Evolutionary conservation across 768 basidiomycete species (phyloP).

Genomic region (Chiua virens): DNA sequence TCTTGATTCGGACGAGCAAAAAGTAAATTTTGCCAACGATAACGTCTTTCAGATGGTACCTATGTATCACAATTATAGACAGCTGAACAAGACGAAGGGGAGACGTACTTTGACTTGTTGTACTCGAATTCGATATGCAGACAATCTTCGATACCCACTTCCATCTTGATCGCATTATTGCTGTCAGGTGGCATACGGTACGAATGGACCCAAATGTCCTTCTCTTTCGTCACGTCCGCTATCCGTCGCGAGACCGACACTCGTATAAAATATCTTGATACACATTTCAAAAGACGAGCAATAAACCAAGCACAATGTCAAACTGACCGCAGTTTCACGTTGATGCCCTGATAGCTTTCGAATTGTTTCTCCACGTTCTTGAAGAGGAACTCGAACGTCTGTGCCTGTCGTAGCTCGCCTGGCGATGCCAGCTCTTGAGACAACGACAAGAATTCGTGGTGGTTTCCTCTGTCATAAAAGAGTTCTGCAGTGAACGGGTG

Average conservation of each 20-base stretch:
- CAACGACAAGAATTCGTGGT: conserved; percentile 95
- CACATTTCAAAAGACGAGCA: conserved; percentile 3
- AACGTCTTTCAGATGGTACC: conserved; percentile 98
- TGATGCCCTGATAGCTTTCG: conserved; percentile 97
- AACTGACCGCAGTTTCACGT: conserved; percentile 90
- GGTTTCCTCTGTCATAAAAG: conserved; percentile 97
- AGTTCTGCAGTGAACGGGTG: conserved; percentile 45
- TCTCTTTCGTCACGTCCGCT: conserved; percentile 92
- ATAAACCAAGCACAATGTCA: background rate
- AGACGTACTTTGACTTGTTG: conserved; percentile 93
- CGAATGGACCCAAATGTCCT: conserved; percentile 96
- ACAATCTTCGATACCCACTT: conserved; percentile 99
- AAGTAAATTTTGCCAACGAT: conserved; percentile 99
- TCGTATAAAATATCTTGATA: conserved; percentile 82
- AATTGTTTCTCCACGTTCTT: conserved; percentile 99
- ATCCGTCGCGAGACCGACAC: conserved; percentile 89
- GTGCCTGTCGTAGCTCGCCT: conserved; percentile 96
- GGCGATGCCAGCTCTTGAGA: conserved; percentile 94
- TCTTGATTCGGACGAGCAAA: conserved; percentile 96
- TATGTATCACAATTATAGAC: conserved; percentile 31
- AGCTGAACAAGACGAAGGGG: background rate
- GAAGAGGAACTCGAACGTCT: conserved; percentile 95
- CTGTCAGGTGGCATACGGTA: conserved; percentile 98
- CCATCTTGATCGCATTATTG: conserved; percentile 99
- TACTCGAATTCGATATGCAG: conserved; percentile 99